phyloP scores from a whole-genome alignment of 352 stramenopile species.

The Pseudoperonospora humuli region DNA sequence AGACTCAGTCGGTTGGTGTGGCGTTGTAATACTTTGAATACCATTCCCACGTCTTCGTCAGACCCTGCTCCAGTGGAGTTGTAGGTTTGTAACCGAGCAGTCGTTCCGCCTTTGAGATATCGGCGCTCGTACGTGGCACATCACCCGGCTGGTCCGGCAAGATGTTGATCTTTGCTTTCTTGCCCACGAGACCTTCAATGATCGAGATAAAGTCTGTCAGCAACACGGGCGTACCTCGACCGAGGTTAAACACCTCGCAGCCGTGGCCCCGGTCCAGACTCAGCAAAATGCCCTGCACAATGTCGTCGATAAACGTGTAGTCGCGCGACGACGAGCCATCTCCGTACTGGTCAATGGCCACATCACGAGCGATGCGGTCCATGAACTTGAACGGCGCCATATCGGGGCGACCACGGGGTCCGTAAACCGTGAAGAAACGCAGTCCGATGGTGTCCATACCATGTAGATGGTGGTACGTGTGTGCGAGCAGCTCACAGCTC shows the following conservation, averaged over 20 bases:
- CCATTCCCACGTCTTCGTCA: constrained; percentile 91
- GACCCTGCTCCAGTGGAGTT: constrained; percentile 90
- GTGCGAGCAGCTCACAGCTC: constrained; percentile 93
- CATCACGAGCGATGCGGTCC: constrained; percentile 86
- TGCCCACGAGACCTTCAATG: constrained; percentile 91
- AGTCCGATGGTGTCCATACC: constrained; percentile 91
- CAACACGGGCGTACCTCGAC: constrained; percentile 88
- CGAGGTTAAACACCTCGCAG: constrained; percentile 97
- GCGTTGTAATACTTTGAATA: constrained; percentile 74
- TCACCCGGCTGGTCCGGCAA: constrained; percentile 94
- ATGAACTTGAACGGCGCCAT: constrained; percentile 99
- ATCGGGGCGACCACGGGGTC: constrained; percentile 91
- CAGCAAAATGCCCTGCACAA: constrained; percentile 92
- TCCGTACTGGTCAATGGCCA: constrained; percentile 95
- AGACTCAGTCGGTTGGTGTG: neutral
- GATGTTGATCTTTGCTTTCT: constrained; percentile 91
- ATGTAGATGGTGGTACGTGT: constrained; percentile 97
- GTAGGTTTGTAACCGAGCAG: constrained; percentile 94
- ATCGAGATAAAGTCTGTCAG: constrained; percentile 93
- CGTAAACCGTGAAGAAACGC: constrained; percentile 99
- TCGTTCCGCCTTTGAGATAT: constrained; percentile 92
- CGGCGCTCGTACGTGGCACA: constrained; percentile 92
- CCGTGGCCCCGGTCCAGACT: constrained; percentile 57
- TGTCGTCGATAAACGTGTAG: constrained; percentile 99
- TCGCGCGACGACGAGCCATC: constrained; percentile 92